Conservation (phyloP, 2,329 filamentous ascomycete species). For the Xenoacremonium recifei region DNA sequence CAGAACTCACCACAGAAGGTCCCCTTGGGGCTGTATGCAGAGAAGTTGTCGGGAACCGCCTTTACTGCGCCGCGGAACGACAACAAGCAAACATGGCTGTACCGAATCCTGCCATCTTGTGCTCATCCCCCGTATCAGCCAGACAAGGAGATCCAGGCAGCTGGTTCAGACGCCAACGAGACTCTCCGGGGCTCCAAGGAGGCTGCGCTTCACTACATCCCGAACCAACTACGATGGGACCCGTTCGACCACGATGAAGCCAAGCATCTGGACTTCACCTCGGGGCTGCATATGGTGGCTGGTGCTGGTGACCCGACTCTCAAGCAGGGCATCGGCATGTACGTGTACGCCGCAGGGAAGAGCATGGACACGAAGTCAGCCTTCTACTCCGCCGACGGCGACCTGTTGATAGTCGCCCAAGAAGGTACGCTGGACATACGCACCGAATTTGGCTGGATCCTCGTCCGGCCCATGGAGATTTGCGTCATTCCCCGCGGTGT, state of each 20-base stretch:
- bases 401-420: slow-evolving; percentile 74
- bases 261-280: slow-evolving; percentile 49
- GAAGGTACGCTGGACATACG: slow-evolving; percentile 72
- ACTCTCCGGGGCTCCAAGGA: slow-evolving; percentile 19
- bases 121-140: slow-evolving; percentile 57
- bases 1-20: slow-evolving; percentile 83
- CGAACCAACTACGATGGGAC: slow-evolving; percentile 83
- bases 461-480: slow-evolving; percentile 78
- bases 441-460: slow-evolving; percentile 72
- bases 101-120: slow-evolving; percentile 65
- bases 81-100: slow-evolving; percentile 72
- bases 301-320: slow-evolving; percentile 77
- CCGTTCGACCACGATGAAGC: slow-evolving; percentile 70
- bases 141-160: slow-evolving; percentile 31
- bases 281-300: slow-evolving; percentile 67
- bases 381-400: slow-evolving; percentile 83
- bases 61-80: slow-evolving; percentile 69
- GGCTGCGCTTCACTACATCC: slow-evolving; percentile 39
- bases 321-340: slow-evolving; percentile 77
- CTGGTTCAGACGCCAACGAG: slow-evolving; percentile 23
- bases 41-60: slow-evolving; percentile 72
- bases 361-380: slow-evolving; percentile 73
- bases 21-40: slow-evolving; percentile 75
- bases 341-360: slow-evolving; percentile 75
- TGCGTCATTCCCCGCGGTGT: slow-evolving; percentile 73